Percentiles rank a stretch among this genome's conserved stretches.
Conservation (phyloP, 2,329 filamentous ascomycete genomes). For the Diplodia corticola region DNA sequence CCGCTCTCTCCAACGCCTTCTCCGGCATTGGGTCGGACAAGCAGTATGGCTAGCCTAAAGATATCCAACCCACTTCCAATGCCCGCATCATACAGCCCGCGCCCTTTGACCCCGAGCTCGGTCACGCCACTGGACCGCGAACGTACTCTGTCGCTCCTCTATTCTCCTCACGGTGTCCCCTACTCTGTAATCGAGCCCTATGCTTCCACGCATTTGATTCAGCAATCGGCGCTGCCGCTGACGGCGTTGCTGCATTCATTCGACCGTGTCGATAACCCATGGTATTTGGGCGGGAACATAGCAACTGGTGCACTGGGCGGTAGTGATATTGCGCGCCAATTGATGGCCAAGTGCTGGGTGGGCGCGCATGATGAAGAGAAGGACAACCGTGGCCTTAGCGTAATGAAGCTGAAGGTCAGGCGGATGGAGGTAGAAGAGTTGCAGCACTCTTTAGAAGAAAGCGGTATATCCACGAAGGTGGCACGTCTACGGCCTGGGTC, state of each 20-base stretch:
- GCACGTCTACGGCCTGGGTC: slow-evolving; percentile 7
- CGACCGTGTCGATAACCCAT: slow-evolving; percentile 59
- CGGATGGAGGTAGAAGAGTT: slow-evolving; percentile 51
- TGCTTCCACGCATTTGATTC: slow-evolving; percentile 57
- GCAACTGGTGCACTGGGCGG: slow-evolving; percentile 59
- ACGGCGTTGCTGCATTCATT: slow-evolving; percentile 66
- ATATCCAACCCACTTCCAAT: slow-evolving; percentile 5
- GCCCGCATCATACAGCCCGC: background rate
- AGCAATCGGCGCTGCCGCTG: slow-evolving; percentile 60
- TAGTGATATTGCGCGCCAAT: slow-evolving; percentile 54
- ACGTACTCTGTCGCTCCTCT: slow-evolving; percentile 61
- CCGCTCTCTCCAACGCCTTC: slow-evolving; percentile 15
- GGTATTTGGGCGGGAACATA: slow-evolving; percentile 63
- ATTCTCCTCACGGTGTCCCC: slow-evolving; percentile 63
- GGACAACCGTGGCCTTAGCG: slow-evolving; percentile 54
- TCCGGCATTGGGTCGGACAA: slow-evolving; percentile 27
- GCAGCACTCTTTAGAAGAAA: slow-evolving; percentile 35
- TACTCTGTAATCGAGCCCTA: slow-evolving; percentile 58
- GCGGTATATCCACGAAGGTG: slow-evolving; percentile 9
- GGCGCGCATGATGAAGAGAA: slow-evolving; percentile 63
- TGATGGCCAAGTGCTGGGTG: slow-evolving; percentile 61
- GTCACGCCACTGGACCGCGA: slow-evolving; percentile 31
- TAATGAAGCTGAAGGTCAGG: slow-evolving; percentile 51
- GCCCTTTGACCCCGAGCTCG: slow-evolving; percentile 26
- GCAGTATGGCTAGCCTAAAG: slow-evolving; percentile 28